phyloP scores from a whole-genome alignment of 192 early-diverging fungal species.

The Coemansia sp. region DNA sequence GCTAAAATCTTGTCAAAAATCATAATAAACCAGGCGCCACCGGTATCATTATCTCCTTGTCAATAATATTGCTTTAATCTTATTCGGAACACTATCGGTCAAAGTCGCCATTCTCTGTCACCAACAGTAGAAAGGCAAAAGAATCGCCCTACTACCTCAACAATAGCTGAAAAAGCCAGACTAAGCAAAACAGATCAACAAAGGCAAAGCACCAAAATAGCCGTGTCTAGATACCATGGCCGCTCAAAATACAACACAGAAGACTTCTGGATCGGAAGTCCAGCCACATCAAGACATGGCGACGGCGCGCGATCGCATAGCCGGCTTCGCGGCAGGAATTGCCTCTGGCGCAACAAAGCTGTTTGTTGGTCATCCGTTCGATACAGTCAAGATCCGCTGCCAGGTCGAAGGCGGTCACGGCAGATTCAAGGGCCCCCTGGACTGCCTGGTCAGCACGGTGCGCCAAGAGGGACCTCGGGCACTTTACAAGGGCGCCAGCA shows the following conservation, averaged over 20 bases:
- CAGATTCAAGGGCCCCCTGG: slow-evolving; percentile 71
- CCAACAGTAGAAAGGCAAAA: too few species aligned
- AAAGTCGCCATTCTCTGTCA: too few species aligned
- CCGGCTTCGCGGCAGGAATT: slow-evolving; percentile 73
- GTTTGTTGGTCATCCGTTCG: slow-evolving; percentile 81
- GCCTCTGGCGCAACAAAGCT: slow-evolving; percentile 78
- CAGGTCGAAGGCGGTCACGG: slow-evolving; percentile 71
- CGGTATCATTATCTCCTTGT: background rate
- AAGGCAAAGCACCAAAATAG: background rate
- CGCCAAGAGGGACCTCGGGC: slow-evolving; percentile 72
- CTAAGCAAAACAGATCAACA: background rate
- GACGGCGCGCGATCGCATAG: slow-evolving; percentile 55
- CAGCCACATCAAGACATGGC: slow-evolving; percentile 34
- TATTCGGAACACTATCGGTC: too few species aligned
- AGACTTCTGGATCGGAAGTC: background rate
- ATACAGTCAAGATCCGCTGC: slow-evolving; percentile 80
- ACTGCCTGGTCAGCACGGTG: slow-evolving; percentile 69
- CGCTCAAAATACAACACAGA: background rate
- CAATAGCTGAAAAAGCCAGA: too few species aligned
- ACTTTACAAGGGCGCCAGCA: slow-evolving; percentile 92
- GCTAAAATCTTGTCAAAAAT: too few species aligned
- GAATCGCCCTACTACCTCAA: too few species aligned
- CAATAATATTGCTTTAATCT: background rate
- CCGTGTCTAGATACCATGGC: background rate
- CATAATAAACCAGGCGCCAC: too few species aligned